Evolutionary conservation across 176 grass and related monocot species (phyloP).

Genomic region (Avena sativa): DNA sequence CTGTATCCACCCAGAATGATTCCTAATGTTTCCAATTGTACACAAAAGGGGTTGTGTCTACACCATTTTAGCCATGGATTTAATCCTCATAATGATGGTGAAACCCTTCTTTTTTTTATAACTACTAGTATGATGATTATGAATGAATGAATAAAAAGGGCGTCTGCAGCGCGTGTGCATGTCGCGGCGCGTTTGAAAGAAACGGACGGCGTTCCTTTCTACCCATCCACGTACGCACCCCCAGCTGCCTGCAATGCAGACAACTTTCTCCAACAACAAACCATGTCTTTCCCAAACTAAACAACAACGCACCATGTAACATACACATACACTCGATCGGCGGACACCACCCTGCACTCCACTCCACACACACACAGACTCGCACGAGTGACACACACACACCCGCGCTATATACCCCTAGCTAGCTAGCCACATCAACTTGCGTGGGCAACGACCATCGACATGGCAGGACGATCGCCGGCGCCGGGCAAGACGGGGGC

Average conservation of each 20-base stretch:
- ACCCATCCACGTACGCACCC: not conserved
- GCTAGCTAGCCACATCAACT: not conserved
- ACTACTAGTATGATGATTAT: no score
- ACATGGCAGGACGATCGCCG: no score
- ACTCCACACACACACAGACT: not conserved
- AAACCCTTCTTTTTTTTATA: no score
- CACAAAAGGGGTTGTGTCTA: no score
- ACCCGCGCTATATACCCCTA: not conserved
- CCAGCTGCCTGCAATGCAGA: constrained; percentile 7
- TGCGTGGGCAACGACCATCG: not conserved
- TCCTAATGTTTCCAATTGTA: no score
- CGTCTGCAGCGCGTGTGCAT: not conserved
- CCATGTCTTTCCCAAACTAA: not conserved
- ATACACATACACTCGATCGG: no score
- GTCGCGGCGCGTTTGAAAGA: not conserved
- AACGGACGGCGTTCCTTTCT: not conserved
- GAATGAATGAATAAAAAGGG: no score
- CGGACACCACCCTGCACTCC: not conserved
- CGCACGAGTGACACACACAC: not conserved
- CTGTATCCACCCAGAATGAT: no score
- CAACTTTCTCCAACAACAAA: not conserved
- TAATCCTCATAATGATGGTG: no score
- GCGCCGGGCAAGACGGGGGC: constrained; percentile 31
- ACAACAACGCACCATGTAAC: no score
- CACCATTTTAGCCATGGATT: no score